phyloP scores from a whole-genome alignment of 2,329 filamentous ascomycete genomes.

The Fusarium sulawesiense region DNA sequence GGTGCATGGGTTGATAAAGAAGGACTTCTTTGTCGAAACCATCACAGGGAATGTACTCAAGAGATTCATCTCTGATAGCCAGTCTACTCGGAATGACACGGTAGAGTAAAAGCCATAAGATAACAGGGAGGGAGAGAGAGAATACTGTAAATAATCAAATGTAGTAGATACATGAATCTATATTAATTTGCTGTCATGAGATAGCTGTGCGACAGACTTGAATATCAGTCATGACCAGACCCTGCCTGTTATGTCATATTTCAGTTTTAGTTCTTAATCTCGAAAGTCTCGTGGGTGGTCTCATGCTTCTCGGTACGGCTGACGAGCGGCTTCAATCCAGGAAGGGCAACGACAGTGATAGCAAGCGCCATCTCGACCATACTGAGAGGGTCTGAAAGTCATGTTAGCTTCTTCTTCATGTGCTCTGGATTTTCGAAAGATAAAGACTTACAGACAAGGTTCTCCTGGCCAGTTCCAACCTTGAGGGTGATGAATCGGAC shows the following conservation, averaged over 20 bases:
- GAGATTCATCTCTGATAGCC: too few species aligned
- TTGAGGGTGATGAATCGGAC: conserved; percentile 34
- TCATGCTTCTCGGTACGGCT: conserved; percentile 18
- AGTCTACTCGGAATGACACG: too few species aligned
- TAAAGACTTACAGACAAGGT: conserved; percentile 38
- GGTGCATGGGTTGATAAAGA: too few species aligned
- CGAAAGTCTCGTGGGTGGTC: conserved; percentile 3
- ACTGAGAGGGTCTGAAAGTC: conserved; percentile 30
- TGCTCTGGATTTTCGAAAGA: rapidly evolving
- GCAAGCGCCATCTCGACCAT: conserved; percentile 39
- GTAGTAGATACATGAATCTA: too few species aligned
- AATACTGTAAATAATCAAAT: too few species aligned
- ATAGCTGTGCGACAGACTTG: background rate
- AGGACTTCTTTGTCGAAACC: too few species aligned
- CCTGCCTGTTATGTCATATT: background rate
- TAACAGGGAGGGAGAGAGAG: too few species aligned
- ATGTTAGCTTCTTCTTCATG: background rate
- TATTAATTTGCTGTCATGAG: too few species aligned
- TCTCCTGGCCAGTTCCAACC: conserved; percentile 37
- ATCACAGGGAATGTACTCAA: too few species aligned
- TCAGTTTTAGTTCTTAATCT: conserved; percentile 20
- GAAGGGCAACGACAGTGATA: conserved; percentile 35
- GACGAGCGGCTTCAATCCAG: conserved; percentile 37
- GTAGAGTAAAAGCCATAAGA: too few species aligned
- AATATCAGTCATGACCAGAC: background rate